phyloP scores from a whole-genome alignment of 352 stramenopile species.

The Globisporangium spinosum region DNA sequence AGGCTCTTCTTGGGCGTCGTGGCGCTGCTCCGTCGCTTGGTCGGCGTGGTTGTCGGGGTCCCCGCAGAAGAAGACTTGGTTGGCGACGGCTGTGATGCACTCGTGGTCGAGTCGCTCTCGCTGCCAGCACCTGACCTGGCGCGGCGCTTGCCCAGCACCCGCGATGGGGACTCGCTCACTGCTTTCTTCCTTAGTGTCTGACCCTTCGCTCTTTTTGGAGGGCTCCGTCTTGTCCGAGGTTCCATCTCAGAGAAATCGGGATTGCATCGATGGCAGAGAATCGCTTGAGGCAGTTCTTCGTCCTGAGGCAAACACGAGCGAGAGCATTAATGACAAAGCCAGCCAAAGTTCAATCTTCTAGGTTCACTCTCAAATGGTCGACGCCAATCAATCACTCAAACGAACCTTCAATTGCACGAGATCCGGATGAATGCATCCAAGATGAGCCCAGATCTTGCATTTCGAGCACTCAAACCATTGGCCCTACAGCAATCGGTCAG shows the following conservation, averaged over 20 bases:
- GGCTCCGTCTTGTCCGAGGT: background rate
- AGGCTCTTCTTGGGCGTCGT: slow-evolving; percentile 34
- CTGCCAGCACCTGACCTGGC: background rate
- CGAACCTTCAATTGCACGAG: slow-evolving; percentile 29
- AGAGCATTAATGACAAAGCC: background rate
- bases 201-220: background rate
- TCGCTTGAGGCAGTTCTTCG: slow-evolving; percentile 14
- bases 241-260: background rate
- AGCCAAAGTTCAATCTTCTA: background rate
- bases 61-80: slow-evolving; percentile 13
- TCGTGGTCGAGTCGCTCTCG: slow-evolving; percentile 19
- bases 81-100: background rate
- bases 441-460: slow-evolving; percentile 75
- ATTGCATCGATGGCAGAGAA: slow-evolving; percentile 10
- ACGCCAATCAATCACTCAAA: background rate
- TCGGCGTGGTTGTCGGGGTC: slow-evolving; percentile 23
- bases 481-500: slow-evolving; percentile 29
- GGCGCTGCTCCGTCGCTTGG: slow-evolving; percentile 23
- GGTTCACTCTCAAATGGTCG: background rate
- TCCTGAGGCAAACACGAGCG: slow-evolving; percentile 3
- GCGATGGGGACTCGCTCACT: slow-evolving; percentile 2
- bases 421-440: slow-evolving; percentile 59
- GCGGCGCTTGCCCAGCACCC: slow-evolving; percentile 10
- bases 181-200: background rate
- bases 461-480: slow-evolving; percentile 82